Evolutionary conservation across 179 eudicot genomes (phyloP), one percentile per base, ranked within the genome.

Genomic region (Nepenthes alata): DNA sequence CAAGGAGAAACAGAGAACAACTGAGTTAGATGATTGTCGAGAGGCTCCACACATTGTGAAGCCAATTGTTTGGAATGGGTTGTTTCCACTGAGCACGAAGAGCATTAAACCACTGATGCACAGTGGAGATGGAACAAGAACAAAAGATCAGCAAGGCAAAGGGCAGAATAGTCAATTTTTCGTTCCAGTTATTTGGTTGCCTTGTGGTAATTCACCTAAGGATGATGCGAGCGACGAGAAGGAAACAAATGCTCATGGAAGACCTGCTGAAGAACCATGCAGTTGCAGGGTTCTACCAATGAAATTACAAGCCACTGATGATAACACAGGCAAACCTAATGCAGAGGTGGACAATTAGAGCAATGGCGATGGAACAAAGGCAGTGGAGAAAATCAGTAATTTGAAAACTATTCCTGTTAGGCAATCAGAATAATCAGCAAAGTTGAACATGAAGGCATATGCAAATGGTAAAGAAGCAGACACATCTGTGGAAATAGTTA

Each of bases 121-220:
- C 56, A 73, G 57, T 12, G 83, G 70, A 50, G 71, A 71, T 14
- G 53, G 63, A 6, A 49, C 56, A 45, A 56, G 53, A 49, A 63
- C 41, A 11, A 61, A 35, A 11, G 66, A 75, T 9, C 54, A 15
- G 5, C 75, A 60, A 51, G 55, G 41, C 2, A 70, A 66, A 25
- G 75, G 69, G 16, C 70, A 62, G 11, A 67, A 39, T 13, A 67
- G 70, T 52, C 74, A 59, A n/a, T 65, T 70, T 36, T 77, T 81
- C 16, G 73, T 70, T 47, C 86, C 90, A 2, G 3, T 84, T 16
- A 37, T 86, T 39, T 84, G 88, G 86, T 47, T 82, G 71, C 96
- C 94, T 35, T 69, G 37, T 59, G 72, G 60, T 6, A 68, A 67
- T 13, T 55, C 55, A 35, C 72, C 65, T 6, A 62, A 57, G 52